These are phyloP conservation scores for Penicillium sp. DNA, from an alignment of 2,329 filamentous ascomycete genomes.

Conservation along the genomic window DNA sequence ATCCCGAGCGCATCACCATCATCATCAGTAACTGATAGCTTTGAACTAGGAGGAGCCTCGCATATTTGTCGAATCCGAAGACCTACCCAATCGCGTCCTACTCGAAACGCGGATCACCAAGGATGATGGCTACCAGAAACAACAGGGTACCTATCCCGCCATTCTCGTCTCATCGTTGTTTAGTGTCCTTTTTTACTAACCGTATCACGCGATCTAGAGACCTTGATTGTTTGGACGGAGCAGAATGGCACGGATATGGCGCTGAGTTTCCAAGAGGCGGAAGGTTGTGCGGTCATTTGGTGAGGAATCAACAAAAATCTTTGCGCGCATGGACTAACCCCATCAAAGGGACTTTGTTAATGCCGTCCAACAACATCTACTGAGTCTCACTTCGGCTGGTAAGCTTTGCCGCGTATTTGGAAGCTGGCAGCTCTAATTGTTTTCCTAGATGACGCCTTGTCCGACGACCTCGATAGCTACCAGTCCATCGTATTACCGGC, in stretches of 20 bases:
- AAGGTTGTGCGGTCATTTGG: conserved; percentile 92
- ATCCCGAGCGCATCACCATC: conserved; percentile 3
- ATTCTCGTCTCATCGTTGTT: conserved; percentile 12
- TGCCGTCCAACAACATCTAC: conserved; percentile 74
- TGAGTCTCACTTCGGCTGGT: conserved; percentile 63
- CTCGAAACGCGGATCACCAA: conserved; percentile 88
- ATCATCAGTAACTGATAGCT: conserved; percentile 5
- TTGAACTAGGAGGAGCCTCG: conserved; percentile 69
- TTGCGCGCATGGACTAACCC: conserved; percentile 17
- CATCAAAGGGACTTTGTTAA: conserved; percentile 80
- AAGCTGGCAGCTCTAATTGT: conserved; percentile 7
- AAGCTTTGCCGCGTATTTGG: conserved; percentile 25
- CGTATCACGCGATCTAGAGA: conserved; percentile 61
- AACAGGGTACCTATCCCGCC: conserved; percentile 68
- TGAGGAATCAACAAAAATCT: conserved; percentile 40
- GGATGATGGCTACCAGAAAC: conserved; percentile 96
- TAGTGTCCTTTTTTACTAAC: conserved; percentile 17
- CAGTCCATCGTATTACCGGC: conserved; percentile 72
- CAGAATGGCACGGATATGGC: conserved; percentile 92
- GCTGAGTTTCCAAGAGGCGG: conserved; percentile 94
- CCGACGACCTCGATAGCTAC: conserved; percentile 79
- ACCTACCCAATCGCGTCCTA: conserved; percentile 77
- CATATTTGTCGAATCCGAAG: conserved; percentile 91
- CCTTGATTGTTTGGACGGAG: conserved; percentile 97
- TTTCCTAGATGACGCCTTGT: conserved; percentile 73